Conservation (phyloP, 1,284 basidiomycete genomes). For the Trametes sp. region DNA sequence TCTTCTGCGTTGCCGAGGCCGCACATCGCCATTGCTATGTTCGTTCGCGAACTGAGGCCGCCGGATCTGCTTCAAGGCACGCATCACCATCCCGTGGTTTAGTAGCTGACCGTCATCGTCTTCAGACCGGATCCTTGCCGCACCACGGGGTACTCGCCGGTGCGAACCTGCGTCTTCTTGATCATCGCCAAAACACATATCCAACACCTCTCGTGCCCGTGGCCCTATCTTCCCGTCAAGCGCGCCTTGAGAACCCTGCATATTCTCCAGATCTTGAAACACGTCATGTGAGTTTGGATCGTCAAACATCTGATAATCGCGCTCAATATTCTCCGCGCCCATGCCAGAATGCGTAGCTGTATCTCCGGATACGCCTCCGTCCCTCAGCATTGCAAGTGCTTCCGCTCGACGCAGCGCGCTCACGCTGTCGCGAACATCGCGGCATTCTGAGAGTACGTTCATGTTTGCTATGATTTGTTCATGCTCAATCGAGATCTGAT, state of each 20-base stretch:
- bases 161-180: neutral
- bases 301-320: neutral
- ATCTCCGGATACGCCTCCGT: neutral
- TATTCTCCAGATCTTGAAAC: neutral
- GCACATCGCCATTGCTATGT: neutral
- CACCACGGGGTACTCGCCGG: neutral
- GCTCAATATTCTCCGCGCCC: neutral
- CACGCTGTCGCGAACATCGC: neutral
- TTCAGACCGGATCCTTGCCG: neutral
- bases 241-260: neutral
- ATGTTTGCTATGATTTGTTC: conserved; percentile 6
- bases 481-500: neutral
- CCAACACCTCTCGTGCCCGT: neutral
- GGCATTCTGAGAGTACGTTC: conserved; percentile 10
- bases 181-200: neutral
- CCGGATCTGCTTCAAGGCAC: neutral
- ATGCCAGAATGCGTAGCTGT: neutral
- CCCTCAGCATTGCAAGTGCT: neutral
- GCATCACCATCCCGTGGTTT: neutral
- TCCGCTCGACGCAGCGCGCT: neutral
- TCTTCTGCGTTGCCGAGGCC: neutral
- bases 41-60: neutral
- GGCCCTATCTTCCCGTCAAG: neutral
- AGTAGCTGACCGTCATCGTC: neutral
- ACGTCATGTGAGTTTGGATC: neutral